Percentiles rank a stretch among this genome's conserved stretches.
These are phyloP conservation scores for Rhizomucor miehei DNA, from an alignment of 371 early-diverging fungal species.

Conservation along the genomic window DNA sequence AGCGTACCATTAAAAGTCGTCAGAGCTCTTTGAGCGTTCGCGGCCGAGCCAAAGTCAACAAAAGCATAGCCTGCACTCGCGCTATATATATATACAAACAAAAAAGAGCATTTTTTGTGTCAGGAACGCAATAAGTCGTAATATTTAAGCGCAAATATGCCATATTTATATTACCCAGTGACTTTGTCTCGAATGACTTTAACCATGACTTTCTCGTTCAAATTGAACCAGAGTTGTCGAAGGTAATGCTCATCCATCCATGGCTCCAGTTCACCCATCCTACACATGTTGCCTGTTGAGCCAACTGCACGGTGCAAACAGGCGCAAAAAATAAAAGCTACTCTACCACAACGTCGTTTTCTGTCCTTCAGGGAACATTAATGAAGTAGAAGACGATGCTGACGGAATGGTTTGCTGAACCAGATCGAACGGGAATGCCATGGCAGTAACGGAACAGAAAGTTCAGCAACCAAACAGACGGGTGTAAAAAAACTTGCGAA, in stretches of 20 bases:
- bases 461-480: too few relatives aligned
- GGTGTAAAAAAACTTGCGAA: too few relatives aligned
- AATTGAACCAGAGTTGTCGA: constrained; percentile 63
- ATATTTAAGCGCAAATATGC: constrained; percentile 57
- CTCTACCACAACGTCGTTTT: constrained; percentile 15
- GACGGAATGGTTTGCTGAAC: constrained; percentile 9
- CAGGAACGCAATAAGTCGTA: constrained; percentile 7
- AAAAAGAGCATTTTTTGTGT: constrained; percentile 35
- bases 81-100: constrained; percentile 23
- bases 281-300: constrained; percentile 6
- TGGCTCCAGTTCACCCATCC: constrained; percentile 84
- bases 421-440: constrained; percentile 19
- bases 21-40: constrained; percentile 20
- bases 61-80: constrained; percentile 76
- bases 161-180: constrained; percentile 54
- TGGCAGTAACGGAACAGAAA: not conserved
- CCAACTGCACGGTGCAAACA: not conserved
- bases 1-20: constrained; percentile 67
- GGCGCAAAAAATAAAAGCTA: not conserved
- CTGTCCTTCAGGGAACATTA: constrained; percentile 3
- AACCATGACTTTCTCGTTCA: constrained; percentile 74
- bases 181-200: constrained; percentile 85
- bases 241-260: constrained; percentile 87
- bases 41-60: constrained; percentile 63
- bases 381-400: constrained; percentile 13